Evolutionary conservation across 805 yeast species (phyloP).

Genomic region (Candida anglica): DNA sequence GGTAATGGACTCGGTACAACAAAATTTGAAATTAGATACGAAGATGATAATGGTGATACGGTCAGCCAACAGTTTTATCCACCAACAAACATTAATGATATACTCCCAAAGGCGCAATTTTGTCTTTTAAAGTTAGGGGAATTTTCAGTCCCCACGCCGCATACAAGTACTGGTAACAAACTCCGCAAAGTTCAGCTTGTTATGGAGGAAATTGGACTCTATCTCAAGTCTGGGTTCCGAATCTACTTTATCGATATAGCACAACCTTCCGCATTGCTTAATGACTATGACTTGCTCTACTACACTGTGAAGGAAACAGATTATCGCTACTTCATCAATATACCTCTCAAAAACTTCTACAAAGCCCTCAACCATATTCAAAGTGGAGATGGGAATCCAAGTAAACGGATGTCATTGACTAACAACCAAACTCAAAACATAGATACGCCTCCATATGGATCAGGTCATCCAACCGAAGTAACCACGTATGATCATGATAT

Average conservation of each 20-base stretch:
- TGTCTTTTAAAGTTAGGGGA: conserved; percentile 49
- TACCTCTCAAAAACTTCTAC: conserved; percentile 44
- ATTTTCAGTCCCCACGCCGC: conserved; percentile 19
- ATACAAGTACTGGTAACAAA: conserved; percentile 15
- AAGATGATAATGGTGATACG: conserved; percentile 17
- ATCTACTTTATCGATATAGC: conserved; percentile 42
- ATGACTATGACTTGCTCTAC: conserved; percentile 40
- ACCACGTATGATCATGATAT: conserved; percentile 17
- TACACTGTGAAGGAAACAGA: conserved; percentile 38
- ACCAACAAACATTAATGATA: conserved; percentile 53
- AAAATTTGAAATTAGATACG: conserved; percentile 42
- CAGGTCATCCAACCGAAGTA: conserved; percentile 18
- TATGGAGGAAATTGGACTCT: conserved; percentile 57
- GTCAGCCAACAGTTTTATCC: conserved; percentile 45
- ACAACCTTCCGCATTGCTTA: conserved; percentile 36
- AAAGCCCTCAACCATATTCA: conserved; percentile 40
- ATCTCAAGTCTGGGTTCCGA: conserved; percentile 48
- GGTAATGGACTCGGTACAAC: conserved; percentile 59
- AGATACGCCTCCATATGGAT: conserved; percentile 17
- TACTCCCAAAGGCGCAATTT: conserved; percentile 50
- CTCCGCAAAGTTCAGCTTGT: conserved; percentile 36
- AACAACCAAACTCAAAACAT: conserved; percentile 2
- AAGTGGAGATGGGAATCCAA: conserved; percentile 13
- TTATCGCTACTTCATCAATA: conserved; percentile 40
- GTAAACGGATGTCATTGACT: background rate